phyloP scores from a whole-genome alignment of 768 basidiomycete genomes.

The Trametes villosa region DNA sequence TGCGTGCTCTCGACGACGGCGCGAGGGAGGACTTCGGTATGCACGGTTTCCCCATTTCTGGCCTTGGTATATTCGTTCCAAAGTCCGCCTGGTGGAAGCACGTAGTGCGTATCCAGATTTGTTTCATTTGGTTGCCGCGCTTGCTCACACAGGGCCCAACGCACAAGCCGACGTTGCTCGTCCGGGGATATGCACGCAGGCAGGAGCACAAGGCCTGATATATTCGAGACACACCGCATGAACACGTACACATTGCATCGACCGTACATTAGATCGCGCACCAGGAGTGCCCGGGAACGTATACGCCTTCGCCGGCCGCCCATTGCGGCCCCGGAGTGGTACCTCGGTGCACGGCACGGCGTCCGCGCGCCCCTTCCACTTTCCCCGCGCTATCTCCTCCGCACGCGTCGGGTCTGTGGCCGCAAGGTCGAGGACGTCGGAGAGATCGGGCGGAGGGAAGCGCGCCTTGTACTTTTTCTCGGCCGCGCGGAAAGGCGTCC shows the following conservation, averaged over 20 bases:
- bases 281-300: constrained; percentile 60
- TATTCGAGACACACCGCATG: constrained; percentile 16
- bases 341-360: constrained; percentile 42
- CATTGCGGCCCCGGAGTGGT: constrained; percentile 26
- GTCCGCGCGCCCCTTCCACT: constrained; percentile 52
- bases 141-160: constrained; percentile 76
- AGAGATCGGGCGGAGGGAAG: constrained; percentile 79
- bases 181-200: constrained; percentile 68
- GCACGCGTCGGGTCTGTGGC: constrained; percentile 44
- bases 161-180: constrained; percentile 70
- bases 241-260: constrained; percentile 21
- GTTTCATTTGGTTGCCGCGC: constrained; percentile 84
- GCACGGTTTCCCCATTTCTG: constrained; percentile 34
- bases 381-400: constrained; percentile 48
- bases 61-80: constrained; percentile 67
- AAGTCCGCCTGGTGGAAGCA: constrained; percentile 71
- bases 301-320: constrained; percentile 41
- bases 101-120: constrained; percentile 87
- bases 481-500: constrained; percentile 76
- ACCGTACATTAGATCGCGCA: constrained; percentile 35
- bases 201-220: constrained; percentile 80
- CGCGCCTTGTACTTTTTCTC: constrained; percentile 83
- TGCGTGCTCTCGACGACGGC: constrained; percentile 36
- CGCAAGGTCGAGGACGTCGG: constrained; percentile 68
- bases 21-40: constrained; percentile 50